Percentiles rank a stretch among this genome's conserved stretches.
phyloP scores from a whole-genome alignment of 805 yeast species.

The Ogataea zsoltii region DNA sequence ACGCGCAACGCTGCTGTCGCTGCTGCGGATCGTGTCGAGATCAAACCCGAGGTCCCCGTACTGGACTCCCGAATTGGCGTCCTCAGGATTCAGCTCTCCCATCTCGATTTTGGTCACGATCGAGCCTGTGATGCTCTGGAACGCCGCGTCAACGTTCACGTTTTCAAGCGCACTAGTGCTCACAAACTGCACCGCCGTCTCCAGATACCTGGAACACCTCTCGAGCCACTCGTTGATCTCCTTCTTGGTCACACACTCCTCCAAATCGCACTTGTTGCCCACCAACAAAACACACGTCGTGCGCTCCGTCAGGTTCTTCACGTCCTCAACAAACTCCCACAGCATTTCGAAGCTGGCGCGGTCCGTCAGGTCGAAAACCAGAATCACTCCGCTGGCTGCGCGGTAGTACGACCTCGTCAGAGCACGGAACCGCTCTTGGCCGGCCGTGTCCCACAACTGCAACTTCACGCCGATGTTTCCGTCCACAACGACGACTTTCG shows the following conservation, averaged over 20 bases:
- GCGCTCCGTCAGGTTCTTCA: slow-evolving; percentile 29
- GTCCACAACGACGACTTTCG: slow-evolving; percentile 30
- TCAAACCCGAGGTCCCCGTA: slow-evolving; percentile 39
- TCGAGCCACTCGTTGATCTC: slow-evolving; percentile 15
- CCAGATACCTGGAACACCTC: slow-evolving; percentile 27
- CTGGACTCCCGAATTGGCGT: slow-evolving; percentile 48
- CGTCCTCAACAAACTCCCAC: slow-evolving; percentile 34
- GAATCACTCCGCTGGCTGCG: slow-evolving; percentile 39
- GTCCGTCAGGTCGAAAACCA: slow-evolving; percentile 36
- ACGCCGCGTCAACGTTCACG: slow-evolving; percentile 42
- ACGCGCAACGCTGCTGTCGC: slow-evolving; percentile 2
- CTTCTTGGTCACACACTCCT: slow-evolving; percentile 10
- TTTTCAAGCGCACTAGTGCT: slow-evolving; percentile 44
- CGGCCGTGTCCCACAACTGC: slow-evolving; percentile 29
- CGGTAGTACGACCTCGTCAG: slow-evolving; percentile 40
- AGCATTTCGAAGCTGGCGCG: slow-evolving; percentile 28
- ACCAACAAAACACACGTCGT: slow-evolving; percentile 34
- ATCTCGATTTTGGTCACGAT: slow-evolving; percentile 48
- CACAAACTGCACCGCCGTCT: slow-evolving; percentile 38
- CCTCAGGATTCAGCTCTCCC: slow-evolving; percentile 49
- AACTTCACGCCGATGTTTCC: slow-evolving; percentile 26
- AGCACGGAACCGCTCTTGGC: slow-evolving; percentile 34
- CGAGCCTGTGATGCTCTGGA: slow-evolving; percentile 39
- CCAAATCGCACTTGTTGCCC: slow-evolving; percentile 37
- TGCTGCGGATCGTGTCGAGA: slow-evolving; percentile 14